Percentiles rank a stretch among this genome's conserved stretches.
Evolutionary conservation across 768 basidiomycete genomes (phyloP).

Genomic region (Naganishia onofrii): DNA sequence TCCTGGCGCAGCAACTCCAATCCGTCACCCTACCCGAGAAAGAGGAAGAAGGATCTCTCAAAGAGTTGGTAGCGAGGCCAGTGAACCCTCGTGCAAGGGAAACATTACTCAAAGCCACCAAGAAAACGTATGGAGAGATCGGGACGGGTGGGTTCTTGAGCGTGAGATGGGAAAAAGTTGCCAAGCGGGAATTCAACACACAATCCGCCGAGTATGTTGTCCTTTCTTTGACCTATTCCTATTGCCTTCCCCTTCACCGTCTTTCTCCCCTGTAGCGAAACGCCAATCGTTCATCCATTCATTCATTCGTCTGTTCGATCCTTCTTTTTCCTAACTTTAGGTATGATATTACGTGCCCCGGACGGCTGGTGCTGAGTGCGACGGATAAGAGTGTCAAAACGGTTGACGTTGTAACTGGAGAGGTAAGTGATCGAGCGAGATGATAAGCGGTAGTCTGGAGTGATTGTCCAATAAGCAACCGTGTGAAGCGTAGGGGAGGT

Average conservation of each 20-base stretch:
- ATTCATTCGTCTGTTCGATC: background rate
- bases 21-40: too few species aligned
- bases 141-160: slow-evolving; percentile 43
- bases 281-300: too few species aligned
- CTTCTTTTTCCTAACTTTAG: background rate
- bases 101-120: slow-evolving; percentile 38
- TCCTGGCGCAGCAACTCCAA: slow-evolving; percentile 24
- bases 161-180: slow-evolving; percentile 34
- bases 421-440: slow-evolving; percentile 5
- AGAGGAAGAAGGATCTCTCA: slow-evolving; percentile 23
- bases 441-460: too few species aligned
- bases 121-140: slow-evolving; percentile 42
- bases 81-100: slow-evolving; percentile 32
- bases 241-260: too few species aligned
- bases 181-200: slow-evolving; percentile 43
- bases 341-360: background rate
- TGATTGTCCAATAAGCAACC: too few species aligned
- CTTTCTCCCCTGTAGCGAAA: background rate
- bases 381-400: slow-evolving; percentile 6
- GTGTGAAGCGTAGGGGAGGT: too few species aligned
- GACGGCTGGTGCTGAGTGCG: background rate
- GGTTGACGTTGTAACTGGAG: background rate
- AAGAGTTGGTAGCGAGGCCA: slow-evolving; percentile 33
- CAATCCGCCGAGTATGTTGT: slow-evolving; percentile 39
- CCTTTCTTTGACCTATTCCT: too few species aligned